Evolutionary conservation across 202 grass and related monocot genomes (phyloP).

Genomic region (Cymbopogon flexuosus): DNA sequence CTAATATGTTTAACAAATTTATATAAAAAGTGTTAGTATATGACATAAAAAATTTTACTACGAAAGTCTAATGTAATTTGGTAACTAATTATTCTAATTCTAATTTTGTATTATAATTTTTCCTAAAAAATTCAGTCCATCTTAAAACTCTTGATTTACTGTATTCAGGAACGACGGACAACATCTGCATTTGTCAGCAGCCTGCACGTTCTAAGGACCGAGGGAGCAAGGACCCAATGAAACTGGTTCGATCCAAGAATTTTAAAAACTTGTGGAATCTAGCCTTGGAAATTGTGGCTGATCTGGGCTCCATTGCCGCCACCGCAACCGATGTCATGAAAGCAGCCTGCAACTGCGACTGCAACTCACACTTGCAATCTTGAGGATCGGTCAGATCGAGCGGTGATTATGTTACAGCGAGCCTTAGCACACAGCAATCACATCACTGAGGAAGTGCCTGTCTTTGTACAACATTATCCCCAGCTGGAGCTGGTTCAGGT

Average conservation of each 20-base stretch:
- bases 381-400: conserved; percentile 18
- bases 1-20: neutral
- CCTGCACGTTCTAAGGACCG: neutral
- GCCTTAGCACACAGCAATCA: conserved; percentile 21
- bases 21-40: no score
- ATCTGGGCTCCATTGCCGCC: conserved; percentile 32
- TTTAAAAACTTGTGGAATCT: neutral
- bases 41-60: no score
- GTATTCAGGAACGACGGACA: neutral
- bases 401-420: neutral
- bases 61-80: no score
- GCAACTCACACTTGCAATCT: conserved; percentile 14
- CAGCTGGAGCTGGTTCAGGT: neutral
- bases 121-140: neutral
- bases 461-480: conserved; percentile 34
- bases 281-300: conserved; percentile 53
- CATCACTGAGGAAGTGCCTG: conserved; percentile 24
- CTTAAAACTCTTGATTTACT: neutral
- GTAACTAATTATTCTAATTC: no score
- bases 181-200: neutral
- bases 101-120: neutral
- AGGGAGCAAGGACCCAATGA: neutral
- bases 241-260: neutral
- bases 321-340: conserved; percentile 49
- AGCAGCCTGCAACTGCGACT: conserved; percentile 28